These are phyloP conservation scores for Aspergillus candidus DNA, from an alignment of 2,329 filamentous ascomycete genomes.

Conservation along the genomic window DNA sequence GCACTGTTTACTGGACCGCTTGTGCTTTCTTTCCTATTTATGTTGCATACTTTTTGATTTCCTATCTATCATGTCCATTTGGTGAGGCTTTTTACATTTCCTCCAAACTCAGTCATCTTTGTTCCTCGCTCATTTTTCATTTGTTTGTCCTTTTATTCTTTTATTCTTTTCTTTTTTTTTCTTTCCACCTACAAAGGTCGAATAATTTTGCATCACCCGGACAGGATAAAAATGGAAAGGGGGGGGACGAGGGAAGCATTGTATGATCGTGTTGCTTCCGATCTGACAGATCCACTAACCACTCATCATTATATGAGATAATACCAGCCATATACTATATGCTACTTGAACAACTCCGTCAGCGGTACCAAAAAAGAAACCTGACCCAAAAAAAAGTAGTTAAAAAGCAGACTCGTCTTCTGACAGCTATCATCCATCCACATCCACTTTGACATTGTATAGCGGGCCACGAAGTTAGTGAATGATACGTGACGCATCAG, in stretches of 20 bases:
- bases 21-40: constrained; percentile 2
- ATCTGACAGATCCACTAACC: constrained; percentile 15
- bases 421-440: neutral
- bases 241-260: constrained; percentile 1
- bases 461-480: too few species aligned
- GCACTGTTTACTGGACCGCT: too few species aligned
- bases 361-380: constrained; percentile 1
- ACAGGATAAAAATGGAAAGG: constrained; percentile 8
- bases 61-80: neutral
- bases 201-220: constrained; percentile 14
- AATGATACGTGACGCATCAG: too few species aligned
- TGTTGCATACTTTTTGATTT: constrained; percentile 2
- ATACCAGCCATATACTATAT: constrained; percentile 10
- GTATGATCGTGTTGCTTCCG: constrained; percentile 14
- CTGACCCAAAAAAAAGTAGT: constrained; percentile 1
- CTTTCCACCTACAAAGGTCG: constrained; percentile 1
- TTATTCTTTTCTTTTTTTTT: constrained; percentile 2
- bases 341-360: constrained; percentile 2
- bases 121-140: constrained; percentile 2
- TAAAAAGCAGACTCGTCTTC: neutral
- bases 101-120: neutral
- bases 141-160: constrained; percentile 3
- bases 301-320: constrained; percentile 13
- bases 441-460: too few species aligned
- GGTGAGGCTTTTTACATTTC: constrained; percentile 1